Evolutionary conservation across 2,329 filamentous ascomycete species (phyloP).

Genomic region (Fusarium phyllophilum): DNA sequence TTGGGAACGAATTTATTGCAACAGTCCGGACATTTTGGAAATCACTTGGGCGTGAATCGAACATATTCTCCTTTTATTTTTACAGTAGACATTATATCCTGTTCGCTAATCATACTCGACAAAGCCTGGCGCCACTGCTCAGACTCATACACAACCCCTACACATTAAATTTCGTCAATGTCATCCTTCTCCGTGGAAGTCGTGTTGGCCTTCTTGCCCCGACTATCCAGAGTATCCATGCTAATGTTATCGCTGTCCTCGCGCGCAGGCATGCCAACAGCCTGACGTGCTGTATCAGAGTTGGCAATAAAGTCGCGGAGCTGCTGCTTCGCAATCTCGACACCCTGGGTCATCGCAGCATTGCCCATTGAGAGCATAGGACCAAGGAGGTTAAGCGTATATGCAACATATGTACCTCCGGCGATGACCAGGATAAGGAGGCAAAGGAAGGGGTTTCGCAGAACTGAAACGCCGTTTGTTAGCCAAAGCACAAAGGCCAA

Average conservation of each 20-base stretch:
- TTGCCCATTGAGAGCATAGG: slow-evolving; percentile 96
- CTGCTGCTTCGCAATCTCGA: slow-evolving; percentile 92
- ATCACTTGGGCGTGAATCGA: slow-evolving; percentile 11
- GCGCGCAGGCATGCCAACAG: slow-evolving; percentile 76
- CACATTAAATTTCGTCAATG: slow-evolving; percentile 69
- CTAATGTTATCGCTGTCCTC: slow-evolving; percentile 61
- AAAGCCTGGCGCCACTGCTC: slow-evolving; percentile 21
- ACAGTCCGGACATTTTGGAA: not conserved
- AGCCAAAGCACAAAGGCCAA: slow-evolving; percentile 1
- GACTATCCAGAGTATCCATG: slow-evolving; percentile 69
- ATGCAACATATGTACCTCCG: slow-evolving; percentile 86
- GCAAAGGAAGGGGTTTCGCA: slow-evolving; percentile 94
- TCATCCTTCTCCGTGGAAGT: slow-evolving; percentile 51
- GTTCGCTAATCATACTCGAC: slow-evolving; percentile 38
- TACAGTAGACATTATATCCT: slow-evolving; percentile 46
- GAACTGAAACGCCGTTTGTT: slow-evolving; percentile 64
- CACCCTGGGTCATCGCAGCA: slow-evolving; percentile 84
- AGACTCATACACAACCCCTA: slow-evolving; percentile 43
- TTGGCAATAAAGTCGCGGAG: slow-evolving; percentile 89
- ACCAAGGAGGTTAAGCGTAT: slow-evolving; percentile 93
- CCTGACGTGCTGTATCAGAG: slow-evolving; percentile 85
- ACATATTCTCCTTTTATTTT: slow-evolving; percentile 9
- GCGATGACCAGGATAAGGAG: slow-evolving; percentile 82
- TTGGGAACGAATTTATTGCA: not conserved
- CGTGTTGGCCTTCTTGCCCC: slow-evolving; percentile 59